A percentile compares a stretch with the other conserved stretches of the same genome.
These are phyloP conservation scores for Dalbergia cultrata DNA, from an alignment of 306 rosid genomes.

Conservation along the genomic window DNA sequence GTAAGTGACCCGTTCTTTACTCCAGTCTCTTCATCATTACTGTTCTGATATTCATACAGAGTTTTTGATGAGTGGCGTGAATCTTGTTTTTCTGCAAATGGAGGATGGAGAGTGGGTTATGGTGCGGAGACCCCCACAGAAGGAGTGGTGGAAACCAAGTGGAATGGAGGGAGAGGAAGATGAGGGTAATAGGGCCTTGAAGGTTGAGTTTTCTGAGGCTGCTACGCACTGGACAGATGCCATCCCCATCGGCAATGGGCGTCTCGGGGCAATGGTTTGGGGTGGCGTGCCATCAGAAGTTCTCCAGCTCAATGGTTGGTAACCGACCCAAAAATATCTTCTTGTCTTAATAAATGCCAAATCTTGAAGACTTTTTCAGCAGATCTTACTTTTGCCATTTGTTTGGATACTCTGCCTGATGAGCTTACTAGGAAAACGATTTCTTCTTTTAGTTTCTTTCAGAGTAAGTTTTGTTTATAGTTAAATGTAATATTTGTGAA, in stretches of 20 bases:
- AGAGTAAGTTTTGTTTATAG: no score
- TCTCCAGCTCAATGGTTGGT: conserved; percentile 89
- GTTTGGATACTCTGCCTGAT: no score
- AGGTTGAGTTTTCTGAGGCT: conserved; percentile 68
- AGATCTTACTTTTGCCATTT: neutral
- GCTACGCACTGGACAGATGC: conserved; percentile 91
- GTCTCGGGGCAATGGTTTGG: conserved; percentile 96
- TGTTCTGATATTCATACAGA: no score
- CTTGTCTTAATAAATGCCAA: neutral
- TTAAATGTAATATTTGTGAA: no score
- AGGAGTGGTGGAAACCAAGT: conserved; percentile 67
- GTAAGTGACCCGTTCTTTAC: neutral
- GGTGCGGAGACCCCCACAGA: conserved; percentile 57
- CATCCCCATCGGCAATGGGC: conserved; percentile 90
- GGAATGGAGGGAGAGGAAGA: conserved; percentile 39
- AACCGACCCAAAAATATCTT: neutral
- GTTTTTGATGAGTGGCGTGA: neutral
- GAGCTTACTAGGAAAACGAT: neutral
- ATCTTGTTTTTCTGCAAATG: conserved; percentile 32
- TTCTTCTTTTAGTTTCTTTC: no score
- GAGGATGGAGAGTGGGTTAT: conserved; percentile 65
- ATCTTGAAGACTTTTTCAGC: neutral
- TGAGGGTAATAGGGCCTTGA: conserved; percentile 63
- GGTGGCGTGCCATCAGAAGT: conserved; percentile 78
- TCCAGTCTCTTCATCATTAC: no score